A percentile compares a stretch with the other conserved stretches of the same genome.
Conservation (phyloP, 352 stramenopile genomes). For the Globisporangium solare region DNA sequence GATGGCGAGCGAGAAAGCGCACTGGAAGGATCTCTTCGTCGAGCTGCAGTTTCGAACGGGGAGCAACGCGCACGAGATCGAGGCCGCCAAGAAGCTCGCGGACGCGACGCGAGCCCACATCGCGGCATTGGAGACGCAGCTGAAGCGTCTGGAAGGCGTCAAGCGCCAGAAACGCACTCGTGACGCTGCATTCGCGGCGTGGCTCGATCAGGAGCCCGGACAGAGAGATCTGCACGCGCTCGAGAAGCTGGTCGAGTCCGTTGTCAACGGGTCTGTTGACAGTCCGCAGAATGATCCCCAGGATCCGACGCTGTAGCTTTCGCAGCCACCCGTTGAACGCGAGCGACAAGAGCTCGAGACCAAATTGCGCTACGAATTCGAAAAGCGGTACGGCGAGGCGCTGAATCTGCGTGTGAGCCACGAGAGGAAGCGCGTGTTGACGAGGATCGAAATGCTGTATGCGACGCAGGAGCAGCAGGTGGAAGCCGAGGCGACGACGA, state of each 20-base stretch:
- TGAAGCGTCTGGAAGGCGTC: constrained; percentile 12
- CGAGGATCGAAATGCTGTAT: constrained; percentile 48
- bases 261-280: constrained; percentile 6
- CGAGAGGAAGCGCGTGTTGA: constrained; percentile 47
- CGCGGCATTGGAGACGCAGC: constrained; percentile 17
- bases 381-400: constrained; percentile 46
- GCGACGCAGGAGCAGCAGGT: constrained; percentile 1
- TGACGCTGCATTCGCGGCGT: constrained; percentile 4
- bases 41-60: constrained; percentile 37
- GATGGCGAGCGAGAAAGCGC: constrained; percentile 26
- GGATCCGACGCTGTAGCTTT: neutral
- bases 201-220: neutral
- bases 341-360: constrained; percentile 20
- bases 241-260: constrained; percentile 18
- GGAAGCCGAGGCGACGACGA: neutral
- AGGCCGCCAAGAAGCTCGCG: constrained; percentile 29
- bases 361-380: constrained; percentile 42
- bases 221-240: constrained; percentile 3
- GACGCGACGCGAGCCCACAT: constrained; percentile 25
- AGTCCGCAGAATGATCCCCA: too few relatives aligned
- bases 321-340: neutral
- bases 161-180: neutral
- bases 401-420: constrained; percentile 48
- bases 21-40: constrained; percentile 34
- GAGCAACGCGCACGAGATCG: constrained; percentile 25